Base-by-base conservation (phyloP, 1,284 basidiomycete species). In the Trametes versicolor region DNA sequence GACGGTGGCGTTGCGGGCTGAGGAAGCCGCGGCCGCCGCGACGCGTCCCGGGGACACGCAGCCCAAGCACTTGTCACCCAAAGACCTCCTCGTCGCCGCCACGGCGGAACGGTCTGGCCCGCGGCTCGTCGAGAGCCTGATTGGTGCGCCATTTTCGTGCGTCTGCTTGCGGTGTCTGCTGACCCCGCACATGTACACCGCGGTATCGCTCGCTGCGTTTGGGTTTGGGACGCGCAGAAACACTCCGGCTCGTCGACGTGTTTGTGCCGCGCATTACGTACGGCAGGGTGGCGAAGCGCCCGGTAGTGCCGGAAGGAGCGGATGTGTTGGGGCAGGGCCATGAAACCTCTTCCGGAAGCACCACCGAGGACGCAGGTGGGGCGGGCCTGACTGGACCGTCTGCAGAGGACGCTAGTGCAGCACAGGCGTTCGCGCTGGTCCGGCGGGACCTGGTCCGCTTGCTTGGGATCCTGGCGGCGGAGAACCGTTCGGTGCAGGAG, bases 371-470 rank as follows among this genome's bases (percentile, higher is more conserved):
- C 29, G 19, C 1, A 2, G 49, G 27, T 29, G 49, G 29, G 17
- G 50, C 50, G n/a, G 50, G 19, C 29, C 4, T 12, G 50, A 1
- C 50, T 51, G 50, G 50, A 13, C 50, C n/a, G 21, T 45, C 43
- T 21, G n/a, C 58, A 29, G 34, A 58, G 50, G 66, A 57, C 21
- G 51, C 60, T 27, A 53, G 45, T 15, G 63, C 52, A 15, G 68
- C 62, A 13, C 58, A 66, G 48, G 66, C 50, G 27, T 94, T 97
- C 73, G 82, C 84, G 1, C 93, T 93, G 73, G 81, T 96, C 63
- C 95, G 95, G 78, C 85, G 93, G 55, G 92, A 94, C 76, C 83
- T 97, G 25, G 92, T 96, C 19, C 89, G 93, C 32, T 80, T 96
- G 13, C 80, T 97, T 23, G 93, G 91, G 2, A 85, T 94, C 59